Evolutionary conservation across 345 rosid genomes (phyloP).

Genomic region (Draba incana): DNA sequence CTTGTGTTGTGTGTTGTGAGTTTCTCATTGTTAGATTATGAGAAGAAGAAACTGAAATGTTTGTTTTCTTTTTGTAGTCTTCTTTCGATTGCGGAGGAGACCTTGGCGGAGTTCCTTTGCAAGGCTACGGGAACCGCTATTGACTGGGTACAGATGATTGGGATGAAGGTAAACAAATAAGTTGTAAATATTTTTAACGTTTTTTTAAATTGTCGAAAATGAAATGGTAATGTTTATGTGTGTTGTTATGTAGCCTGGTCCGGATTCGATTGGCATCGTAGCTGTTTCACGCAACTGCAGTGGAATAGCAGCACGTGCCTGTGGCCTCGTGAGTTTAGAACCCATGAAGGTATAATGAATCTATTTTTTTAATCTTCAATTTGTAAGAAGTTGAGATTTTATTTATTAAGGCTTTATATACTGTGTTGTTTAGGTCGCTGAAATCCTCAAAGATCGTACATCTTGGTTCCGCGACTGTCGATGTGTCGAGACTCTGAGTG

Average conservation of each 20-base stretch:
- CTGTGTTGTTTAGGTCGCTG: constrained; percentile 62
- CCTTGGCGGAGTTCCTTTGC: constrained; percentile 61
- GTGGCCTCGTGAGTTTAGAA: constrained; percentile 98
- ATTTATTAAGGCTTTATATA: not conserved
- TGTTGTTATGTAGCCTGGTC: constrained; percentile 82
- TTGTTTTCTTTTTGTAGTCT: constrained; percentile 49
- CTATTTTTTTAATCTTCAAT: not conserved
- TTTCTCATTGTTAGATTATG: not conserved
- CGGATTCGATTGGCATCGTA: constrained; percentile 99
- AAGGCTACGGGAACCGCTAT: constrained; percentile 99
- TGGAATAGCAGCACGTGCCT: constrained; percentile 99
- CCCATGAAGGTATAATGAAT: constrained; percentile 75
- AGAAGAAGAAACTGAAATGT: not conserved
- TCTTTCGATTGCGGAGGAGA: constrained; percentile 92
- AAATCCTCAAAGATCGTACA: constrained; percentile 95
- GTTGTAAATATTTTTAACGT: too few species aligned
- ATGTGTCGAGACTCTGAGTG: constrained; percentile 68
- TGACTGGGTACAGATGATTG: constrained; percentile 99
- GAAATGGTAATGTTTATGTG: not conserved
- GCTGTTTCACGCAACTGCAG: constrained; percentile 97
- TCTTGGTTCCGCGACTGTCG: constrained; percentile 99
- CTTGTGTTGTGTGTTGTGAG: not conserved
- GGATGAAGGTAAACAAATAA: constrained; percentile 80
- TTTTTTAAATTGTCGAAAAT: not conserved
- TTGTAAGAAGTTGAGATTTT: not conserved